A percentile compares a stretch with the other conserved stretches of the same genome.
phyloP scores from a whole-genome alignment of 495 filamentous ascomycete species.

The Thozetella sp. region DNA sequence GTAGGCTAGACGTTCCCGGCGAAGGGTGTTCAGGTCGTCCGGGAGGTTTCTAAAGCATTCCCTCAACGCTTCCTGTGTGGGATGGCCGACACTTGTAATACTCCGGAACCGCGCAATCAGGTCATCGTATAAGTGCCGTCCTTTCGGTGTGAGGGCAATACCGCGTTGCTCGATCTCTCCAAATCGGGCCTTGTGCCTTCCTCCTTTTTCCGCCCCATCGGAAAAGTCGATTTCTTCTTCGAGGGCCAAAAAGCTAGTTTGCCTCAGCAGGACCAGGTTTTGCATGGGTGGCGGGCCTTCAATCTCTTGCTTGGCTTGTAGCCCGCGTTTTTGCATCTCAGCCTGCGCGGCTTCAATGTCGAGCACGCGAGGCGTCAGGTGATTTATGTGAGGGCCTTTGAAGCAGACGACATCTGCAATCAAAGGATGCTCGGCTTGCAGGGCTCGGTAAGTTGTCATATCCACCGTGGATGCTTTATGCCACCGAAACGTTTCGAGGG shows the following conservation, averaged over 20 bases:
- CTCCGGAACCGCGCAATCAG: slow-evolving; percentile 17
- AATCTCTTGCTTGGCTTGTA: slow-evolving; percentile 39
- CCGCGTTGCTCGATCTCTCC: slow-evolving; percentile 47
- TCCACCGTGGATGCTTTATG: slow-evolving; percentile 37
- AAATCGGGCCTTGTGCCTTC: slow-evolving; percentile 43
- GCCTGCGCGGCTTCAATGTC: slow-evolving; percentile 41
- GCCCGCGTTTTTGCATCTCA: slow-evolving; percentile 29
- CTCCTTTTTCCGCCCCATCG: slow-evolving; percentile 6
- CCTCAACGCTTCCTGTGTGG: slow-evolving; percentile 14
- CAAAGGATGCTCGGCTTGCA: slow-evolving; percentile 37
- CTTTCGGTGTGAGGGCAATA: slow-evolving; percentile 36
- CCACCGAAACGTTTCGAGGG: slow-evolving; percentile 40
- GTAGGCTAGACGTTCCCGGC: slow-evolving; percentile 28
- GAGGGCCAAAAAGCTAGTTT: slow-evolving; percentile 44
- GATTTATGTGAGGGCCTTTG: slow-evolving; percentile 42
- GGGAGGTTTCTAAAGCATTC: slow-evolving; percentile 29
- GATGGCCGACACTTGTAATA: slow-evolving; percentile 18
- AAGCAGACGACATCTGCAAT: slow-evolving; percentile 46
- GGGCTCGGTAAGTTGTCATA: slow-evolving; percentile 32
- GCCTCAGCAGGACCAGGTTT: slow-evolving; percentile 38
- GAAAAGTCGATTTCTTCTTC: slow-evolving; percentile 41
- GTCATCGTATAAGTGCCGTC: slow-evolving; percentile 38
- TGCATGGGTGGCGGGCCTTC: slow-evolving; percentile 37
- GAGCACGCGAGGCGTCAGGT: slow-evolving; percentile 44
- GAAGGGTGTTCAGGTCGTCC: slow-evolving; percentile 25